phyloP scores from a whole-genome alignment of 2,329 filamentous ascomycete genomes.

The Pestalotiopsis fici region DNA sequence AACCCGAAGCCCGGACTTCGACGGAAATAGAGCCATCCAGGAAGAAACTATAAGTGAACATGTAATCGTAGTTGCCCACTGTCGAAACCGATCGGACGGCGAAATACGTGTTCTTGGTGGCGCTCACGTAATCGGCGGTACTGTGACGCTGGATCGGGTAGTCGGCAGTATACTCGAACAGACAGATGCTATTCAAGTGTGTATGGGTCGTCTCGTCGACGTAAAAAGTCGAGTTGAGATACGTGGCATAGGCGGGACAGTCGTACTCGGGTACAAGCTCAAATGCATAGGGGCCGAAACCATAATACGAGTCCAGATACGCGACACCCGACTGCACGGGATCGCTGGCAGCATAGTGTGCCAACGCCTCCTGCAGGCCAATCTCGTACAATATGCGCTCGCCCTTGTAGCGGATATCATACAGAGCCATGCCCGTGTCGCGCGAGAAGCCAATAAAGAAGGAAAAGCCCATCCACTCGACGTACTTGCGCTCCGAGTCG shows the following conservation, averaged over 20 bases:
- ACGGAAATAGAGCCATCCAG: conserved; percentile 35
- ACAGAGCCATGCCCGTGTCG: conserved; percentile 49
- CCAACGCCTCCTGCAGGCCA: conserved; percentile 54
- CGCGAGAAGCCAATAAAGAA: conserved; percentile 51
- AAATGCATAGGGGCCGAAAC: conserved; percentile 47
- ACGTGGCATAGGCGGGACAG: conserved; percentile 51
- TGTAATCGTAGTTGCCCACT: conserved; percentile 40
- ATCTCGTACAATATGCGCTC: conserved; percentile 57
- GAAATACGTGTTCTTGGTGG: conserved; percentile 8
- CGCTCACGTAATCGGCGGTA: conserved; percentile 7
- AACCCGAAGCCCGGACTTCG: conserved; percentile 33
- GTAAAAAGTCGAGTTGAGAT: conserved; percentile 48
- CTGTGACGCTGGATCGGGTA: conserved; percentile 51
- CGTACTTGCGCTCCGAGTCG: conserved; percentile 41
- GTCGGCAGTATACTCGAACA: conserved; percentile 54
- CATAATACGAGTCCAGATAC: conserved; percentile 49
- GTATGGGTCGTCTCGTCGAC: conserved; percentile 41
- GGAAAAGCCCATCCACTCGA: conserved; percentile 52
- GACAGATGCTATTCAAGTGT: conserved; percentile 52
- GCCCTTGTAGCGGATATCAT: conserved; percentile 55
- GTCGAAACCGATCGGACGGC: conserved; percentile 21
- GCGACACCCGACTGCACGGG: conserved; percentile 44
- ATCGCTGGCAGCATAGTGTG: conserved; percentile 51
- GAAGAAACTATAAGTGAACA: conserved; percentile 30
- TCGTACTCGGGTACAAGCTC: conserved; percentile 50